These are phyloP conservation scores for Cytospora chrysosperma DNA, from an alignment of 2,329 filamentous ascomycete species.

Conservation along the genomic window DNA sequence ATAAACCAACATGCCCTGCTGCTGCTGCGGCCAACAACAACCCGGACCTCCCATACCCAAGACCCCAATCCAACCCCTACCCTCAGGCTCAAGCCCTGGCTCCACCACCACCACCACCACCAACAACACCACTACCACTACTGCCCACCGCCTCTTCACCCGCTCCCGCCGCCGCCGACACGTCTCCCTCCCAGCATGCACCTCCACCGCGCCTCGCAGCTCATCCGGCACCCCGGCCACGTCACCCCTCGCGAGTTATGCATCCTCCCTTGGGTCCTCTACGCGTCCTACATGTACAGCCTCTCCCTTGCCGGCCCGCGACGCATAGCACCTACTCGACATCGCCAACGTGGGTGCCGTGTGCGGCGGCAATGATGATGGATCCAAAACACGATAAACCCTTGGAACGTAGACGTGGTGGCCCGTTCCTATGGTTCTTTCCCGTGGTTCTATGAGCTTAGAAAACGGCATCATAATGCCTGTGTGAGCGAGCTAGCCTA, in stretches of 20 bases:
- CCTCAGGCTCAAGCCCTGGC: not conserved
- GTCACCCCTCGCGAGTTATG: slow-evolving; percentile 25
- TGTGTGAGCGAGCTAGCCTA: not conserved
- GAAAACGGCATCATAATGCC: not conserved
- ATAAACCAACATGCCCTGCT: not conserved
- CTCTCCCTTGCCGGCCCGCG: slow-evolving; percentile 11
- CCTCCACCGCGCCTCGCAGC: slow-evolving; percentile 23
- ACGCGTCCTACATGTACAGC: slow-evolving; percentile 18
- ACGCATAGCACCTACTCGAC: slow-evolving; percentile 16
- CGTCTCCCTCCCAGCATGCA: slow-evolving; percentile 22
- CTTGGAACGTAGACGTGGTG: too few species aligned
- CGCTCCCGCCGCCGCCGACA: slow-evolving; percentile 19
- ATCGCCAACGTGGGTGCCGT: slow-evolving; percentile 14
- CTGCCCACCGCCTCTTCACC: not conserved
- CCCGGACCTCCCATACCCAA: not conserved
- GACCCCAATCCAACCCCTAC: too few species aligned
- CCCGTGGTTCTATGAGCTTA: not conserved
- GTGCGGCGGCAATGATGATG: not conserved
- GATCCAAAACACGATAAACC: not conserved
- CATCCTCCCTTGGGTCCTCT: slow-evolving; percentile 13
- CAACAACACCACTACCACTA: too few species aligned
- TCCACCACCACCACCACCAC: not conserved
- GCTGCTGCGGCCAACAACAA: too few species aligned
- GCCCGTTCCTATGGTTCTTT: too few species aligned
- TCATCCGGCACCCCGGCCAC: slow-evolving; percentile 22